These are phyloP conservation scores for Aureobasidium sp. DNA, from an alignment of 2,329 filamentous ascomycete genomes.

Conservation along the genomic window DNA sequence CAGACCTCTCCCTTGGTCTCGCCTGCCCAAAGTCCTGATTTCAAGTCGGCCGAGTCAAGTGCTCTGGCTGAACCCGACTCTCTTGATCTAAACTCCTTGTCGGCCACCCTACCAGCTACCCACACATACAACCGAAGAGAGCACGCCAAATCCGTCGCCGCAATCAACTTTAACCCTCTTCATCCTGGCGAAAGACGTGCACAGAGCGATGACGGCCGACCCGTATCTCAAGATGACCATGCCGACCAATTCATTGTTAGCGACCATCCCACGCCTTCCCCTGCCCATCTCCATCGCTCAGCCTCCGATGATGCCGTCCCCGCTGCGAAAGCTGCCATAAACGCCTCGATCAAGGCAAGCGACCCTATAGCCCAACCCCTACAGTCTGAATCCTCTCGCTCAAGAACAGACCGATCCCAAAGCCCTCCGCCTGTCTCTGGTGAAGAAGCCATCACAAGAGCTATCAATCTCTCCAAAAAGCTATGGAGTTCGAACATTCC, in stretches of 20 bases:
- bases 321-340: slow-evolving; percentile 34
- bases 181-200: slow-evolving; percentile 2
- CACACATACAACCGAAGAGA: neutral
- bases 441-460: slow-evolving; percentile 73
- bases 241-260: neutral
- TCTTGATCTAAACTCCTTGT: slow-evolving; percentile 54
- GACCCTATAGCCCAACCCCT: slow-evolving; percentile 21
- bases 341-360: slow-evolving; percentile 27
- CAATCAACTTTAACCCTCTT: neutral
- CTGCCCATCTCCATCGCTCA: slow-evolving; percentile 38
- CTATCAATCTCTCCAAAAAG: slow-evolving; percentile 77
- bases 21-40: slow-evolving; percentile 71
- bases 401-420: slow-evolving; percentile 47
- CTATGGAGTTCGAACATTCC: slow-evolving; percentile 87
- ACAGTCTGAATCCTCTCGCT: slow-evolving; percentile 21
- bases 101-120: neutral
- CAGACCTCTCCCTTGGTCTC: slow-evolving; percentile 94
- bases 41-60: slow-evolving; percentile 43
- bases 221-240: slow-evolving; percentile 13
- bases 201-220: slow-evolving; percentile 8
- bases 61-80: slow-evolving; percentile 62
- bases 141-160: slow-evolving; percentile 12
- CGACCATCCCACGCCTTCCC: slow-evolving; percentile 20
- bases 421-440: slow-evolving; percentile 69
- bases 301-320: slow-evolving; percentile 50